phyloP scores from a whole-genome alignment of 78 protist species.

The Anaeramoeba flamelloides region DNA sequence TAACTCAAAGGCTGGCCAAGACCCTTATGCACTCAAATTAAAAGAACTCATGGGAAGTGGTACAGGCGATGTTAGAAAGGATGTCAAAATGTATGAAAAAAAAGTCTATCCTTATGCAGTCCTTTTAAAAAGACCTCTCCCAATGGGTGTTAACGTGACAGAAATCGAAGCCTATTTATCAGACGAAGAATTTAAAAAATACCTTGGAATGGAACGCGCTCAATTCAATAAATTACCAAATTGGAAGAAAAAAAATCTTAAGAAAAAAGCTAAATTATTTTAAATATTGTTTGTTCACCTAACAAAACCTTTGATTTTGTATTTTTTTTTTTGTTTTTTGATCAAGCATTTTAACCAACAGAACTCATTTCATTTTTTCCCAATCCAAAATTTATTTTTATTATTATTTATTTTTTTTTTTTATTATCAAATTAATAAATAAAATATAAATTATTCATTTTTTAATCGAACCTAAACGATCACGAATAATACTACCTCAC shows the following conservation, averaged over 20 bases:
- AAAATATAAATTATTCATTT: no score
- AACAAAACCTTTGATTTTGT: no score
- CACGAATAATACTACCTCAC: no score
- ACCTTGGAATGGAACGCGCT: neutral
- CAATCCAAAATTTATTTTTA: no score
- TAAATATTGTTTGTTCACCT: no score
- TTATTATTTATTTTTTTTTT: no score
- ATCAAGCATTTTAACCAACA: no score
- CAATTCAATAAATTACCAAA: neutral
- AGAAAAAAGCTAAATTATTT: conserved; percentile 7
- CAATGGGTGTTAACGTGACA: conserved; percentile 4
- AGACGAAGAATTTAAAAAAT: conserved; percentile 19
- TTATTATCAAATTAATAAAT: no score
- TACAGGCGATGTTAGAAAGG: neutral
- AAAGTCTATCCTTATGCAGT: neutral
- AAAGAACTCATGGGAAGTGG: no score
- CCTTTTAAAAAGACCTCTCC: neutral
- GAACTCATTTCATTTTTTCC: no score
- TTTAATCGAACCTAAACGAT: no score
- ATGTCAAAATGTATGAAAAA: neutral
- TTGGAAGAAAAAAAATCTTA: conserved; percentile 11
- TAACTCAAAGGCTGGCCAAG: neutral
- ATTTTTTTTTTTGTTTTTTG: no score
- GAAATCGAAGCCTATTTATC: conserved; percentile 4
- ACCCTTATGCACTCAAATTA: conserved; percentile 23